Evolutionary conservation across 2,329 filamentous ascomycete genomes (phyloP).

Genomic region (Falciphora oryzae): DNA sequence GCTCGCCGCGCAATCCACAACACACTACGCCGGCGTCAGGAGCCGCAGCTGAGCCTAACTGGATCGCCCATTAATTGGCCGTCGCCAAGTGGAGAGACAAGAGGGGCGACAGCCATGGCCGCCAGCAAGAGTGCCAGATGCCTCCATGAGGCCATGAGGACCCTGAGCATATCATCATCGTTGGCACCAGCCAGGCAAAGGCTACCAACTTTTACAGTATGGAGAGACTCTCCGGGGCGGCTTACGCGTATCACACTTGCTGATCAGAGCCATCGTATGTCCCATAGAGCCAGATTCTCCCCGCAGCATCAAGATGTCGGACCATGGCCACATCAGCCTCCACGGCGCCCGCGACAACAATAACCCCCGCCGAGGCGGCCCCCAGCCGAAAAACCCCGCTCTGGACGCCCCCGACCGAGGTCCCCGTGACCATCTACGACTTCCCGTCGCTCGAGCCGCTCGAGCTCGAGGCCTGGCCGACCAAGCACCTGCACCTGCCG

Average conservation of each 20-base stretch:
- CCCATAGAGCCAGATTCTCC: constrained; percentile 6
- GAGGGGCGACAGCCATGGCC: constrained; percentile 32
- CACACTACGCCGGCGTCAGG: too few species aligned
- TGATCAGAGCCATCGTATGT: not conserved
- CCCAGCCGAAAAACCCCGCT: not conserved
- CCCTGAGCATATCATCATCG: constrained; percentile 39
- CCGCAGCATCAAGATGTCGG: constrained; percentile 7
- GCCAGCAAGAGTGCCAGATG: constrained; percentile 39
- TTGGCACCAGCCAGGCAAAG: constrained; percentile 8
- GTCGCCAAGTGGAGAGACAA: not conserved
- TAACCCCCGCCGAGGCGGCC: constrained; percentile 69
- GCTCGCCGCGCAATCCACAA: too few species aligned
- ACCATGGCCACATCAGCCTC: constrained; percentile 32
- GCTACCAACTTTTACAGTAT: not conserved
- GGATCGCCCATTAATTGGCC: too few species aligned
- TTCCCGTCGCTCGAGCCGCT: constrained; percentile 87
- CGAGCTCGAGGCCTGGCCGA: constrained; percentile 69
- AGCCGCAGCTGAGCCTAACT: too few species aligned
- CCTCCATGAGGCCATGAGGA: constrained; percentile 47
- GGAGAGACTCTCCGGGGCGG: not conserved
- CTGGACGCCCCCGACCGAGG: constrained; percentile 39
- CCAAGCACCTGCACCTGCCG: constrained; percentile 79
- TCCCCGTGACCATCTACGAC: constrained; percentile 79
- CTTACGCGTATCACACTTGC: not conserved
- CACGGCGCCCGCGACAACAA: constrained; percentile 81